Conservation (phyloP, 2,329 filamentous ascomycete genomes). For the Neophaeococcomyces aloes region DNA sequence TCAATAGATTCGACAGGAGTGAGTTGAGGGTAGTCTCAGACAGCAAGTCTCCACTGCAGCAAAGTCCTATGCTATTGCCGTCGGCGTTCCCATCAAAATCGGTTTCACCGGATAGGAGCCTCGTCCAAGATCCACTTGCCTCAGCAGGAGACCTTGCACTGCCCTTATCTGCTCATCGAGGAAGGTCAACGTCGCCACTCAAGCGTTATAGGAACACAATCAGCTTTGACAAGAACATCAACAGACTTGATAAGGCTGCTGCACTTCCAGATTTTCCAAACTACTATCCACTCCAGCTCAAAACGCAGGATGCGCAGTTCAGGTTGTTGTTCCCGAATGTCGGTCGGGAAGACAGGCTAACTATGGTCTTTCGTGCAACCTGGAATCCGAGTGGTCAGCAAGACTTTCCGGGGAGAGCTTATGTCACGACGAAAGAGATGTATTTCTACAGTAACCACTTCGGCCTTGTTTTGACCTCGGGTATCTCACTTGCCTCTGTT, state of each 20-base stretch:
- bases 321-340: conserved; percentile 79
- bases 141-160: conserved; percentile 14
- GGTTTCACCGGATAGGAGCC: conserved; percentile 18
- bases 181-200: conserved; percentile 21
- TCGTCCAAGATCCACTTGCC: conserved; percentile 12
- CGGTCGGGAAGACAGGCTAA: conserved; percentile 64
- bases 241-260: conserved; percentile 27
- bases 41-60: conserved; percentile 15
- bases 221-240: conserved; percentile 41
- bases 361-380: conserved; percentile 84
- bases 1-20: conserved; percentile 51
- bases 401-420: conserved; percentile 74
- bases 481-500: conserved; percentile 63
- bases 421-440: conserved; percentile 74
- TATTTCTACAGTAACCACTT: conserved; percentile 97
- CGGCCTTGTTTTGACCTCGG: conserved; percentile 76
- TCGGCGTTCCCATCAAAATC: conserved; percentile 16
- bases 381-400: conserved; percentile 71
- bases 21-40: conserved; percentile 32
- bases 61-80: conserved; percentile 13
- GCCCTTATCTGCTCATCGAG: conserved; percentile 18
- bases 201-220: conserved; percentile 45
- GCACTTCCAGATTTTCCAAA: conserved; percentile 47
- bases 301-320: conserved; percentile 86
- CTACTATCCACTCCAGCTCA: conserved; percentile 70